Conservation (phyloP, 1,284 basidiomycete species). For the Vanrija pseudolonga region DNA sequence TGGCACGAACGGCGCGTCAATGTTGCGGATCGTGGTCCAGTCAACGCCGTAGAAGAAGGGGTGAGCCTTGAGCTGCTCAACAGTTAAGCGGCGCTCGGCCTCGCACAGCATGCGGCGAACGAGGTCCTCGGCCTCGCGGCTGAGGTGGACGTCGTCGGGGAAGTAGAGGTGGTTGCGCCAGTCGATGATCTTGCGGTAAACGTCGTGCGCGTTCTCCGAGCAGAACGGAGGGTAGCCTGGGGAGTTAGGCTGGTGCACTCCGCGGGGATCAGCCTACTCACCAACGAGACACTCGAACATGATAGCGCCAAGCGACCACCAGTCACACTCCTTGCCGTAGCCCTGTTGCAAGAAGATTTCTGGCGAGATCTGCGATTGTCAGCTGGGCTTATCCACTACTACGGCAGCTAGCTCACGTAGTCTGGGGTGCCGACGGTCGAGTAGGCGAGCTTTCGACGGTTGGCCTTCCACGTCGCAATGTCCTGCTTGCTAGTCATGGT, state of each 20-base stretch:
- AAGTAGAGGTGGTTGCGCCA: slow-evolving; percentile 89
- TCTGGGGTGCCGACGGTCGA: slow-evolving; percentile 98
- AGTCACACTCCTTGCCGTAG: slow-evolving; percentile 97
- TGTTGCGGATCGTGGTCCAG: slow-evolving; percentile 84
- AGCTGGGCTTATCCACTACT: not conserved
- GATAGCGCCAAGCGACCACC: slow-evolving; percentile 96
- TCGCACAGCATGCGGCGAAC: slow-evolving; percentile 76
- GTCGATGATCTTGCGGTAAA: slow-evolving; percentile 97
- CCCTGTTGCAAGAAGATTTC: slow-evolving; percentile 98
- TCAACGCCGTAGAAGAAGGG: slow-evolving; percentile 97
- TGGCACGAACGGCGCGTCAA: slow-evolving; percentile 94
- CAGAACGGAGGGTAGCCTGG: slow-evolving; percentile 89
- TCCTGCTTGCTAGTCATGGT: slow-evolving; percentile 90
- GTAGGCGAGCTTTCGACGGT: slow-evolving; percentile 92
- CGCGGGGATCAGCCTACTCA: slow-evolving; percentile 20
- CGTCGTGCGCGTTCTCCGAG: slow-evolving; percentile 95
- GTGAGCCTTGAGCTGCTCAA: slow-evolving; percentile 88
- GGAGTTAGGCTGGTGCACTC: not conserved
- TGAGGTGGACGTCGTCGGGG: slow-evolving; percentile 94
- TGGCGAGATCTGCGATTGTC: slow-evolving; percentile 66
- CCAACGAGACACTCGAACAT: slow-evolving; percentile 97
- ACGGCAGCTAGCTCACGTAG: slow-evolving; percentile 55
- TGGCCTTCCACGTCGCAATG: slow-evolving; percentile 99
- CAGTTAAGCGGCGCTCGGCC: slow-evolving; percentile 70
- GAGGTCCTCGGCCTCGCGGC: slow-evolving; percentile 86